Evolutionary conservation across 768 basidiomycete species (phyloP).

Genomic region (Amanita subjunquillea): DNA sequence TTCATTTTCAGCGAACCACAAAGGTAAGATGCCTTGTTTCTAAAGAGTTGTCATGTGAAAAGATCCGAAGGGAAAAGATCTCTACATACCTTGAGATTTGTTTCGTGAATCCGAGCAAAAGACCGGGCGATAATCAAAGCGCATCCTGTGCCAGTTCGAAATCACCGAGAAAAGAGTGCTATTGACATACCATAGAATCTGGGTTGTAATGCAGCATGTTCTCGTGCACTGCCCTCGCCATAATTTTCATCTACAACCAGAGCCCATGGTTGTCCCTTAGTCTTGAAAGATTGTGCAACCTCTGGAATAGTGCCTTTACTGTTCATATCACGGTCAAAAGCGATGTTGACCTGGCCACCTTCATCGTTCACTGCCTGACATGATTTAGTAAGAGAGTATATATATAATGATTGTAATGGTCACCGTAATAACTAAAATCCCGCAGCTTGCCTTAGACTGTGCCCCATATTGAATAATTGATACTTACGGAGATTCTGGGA

Average conservation of each 20-base stretch:
- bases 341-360: conserved; percentile 85
- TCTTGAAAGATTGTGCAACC: conserved; percentile 83
- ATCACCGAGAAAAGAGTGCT: neutral
- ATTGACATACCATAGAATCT: conserved; percentile 71
- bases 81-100: conserved; percentile 74
- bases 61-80: neutral
- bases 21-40: conserved; percentile 96
- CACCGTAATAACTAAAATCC: conserved; percentile 65
- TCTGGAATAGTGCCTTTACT: conserved; percentile 77
- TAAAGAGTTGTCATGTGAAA: conserved; percentile 20
- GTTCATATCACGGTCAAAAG: conserved; percentile 63
- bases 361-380: conserved; percentile 86
- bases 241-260: conserved; percentile 94
- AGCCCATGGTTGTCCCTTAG: conserved; percentile 81
- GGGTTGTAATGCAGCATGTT: conserved; percentile 96
- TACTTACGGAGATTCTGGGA: conserved; percentile 86
- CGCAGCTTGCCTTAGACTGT: neutral
- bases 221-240: conserved; percentile 95
- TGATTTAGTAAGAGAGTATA: neutral
- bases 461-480: neutral
- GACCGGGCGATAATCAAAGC: conserved; percentile 83
- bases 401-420: neutral
- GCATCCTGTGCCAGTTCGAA: conserved; percentile 42
- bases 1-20: conserved; percentile 84
- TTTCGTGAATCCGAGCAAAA: conserved; percentile 97